Percentiles rank a stretch among this genome's conserved stretches.
These are phyloP conservation scores for Boletus vermiculosoides DNA, from an alignment of 768 basidiomycete species.

Conservation along the genomic window DNA sequence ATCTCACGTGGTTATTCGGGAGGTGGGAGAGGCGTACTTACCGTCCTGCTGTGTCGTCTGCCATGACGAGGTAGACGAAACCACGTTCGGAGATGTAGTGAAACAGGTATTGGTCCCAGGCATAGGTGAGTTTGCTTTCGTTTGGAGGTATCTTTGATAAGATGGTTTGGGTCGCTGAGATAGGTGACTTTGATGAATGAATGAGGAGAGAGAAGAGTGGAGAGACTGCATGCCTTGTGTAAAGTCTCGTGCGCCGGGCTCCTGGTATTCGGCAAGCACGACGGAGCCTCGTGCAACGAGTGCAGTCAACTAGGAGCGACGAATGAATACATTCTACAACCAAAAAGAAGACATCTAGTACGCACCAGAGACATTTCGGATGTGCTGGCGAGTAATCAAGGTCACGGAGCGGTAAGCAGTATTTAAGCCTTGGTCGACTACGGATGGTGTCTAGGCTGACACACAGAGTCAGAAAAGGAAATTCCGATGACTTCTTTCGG, in stretches of 20 bases:
- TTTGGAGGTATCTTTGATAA: constrained; percentile 94
- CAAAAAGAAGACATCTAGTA: background rate
- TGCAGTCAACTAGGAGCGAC: constrained; percentile 66
- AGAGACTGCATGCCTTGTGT: constrained; percentile 64
- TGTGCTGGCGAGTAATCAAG: background rate
- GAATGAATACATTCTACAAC: background rate
- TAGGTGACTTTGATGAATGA: constrained; percentile 1
- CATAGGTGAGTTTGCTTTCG: constrained; percentile 78
- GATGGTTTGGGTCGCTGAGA: constrained; percentile 78
- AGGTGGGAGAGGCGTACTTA: constrained; percentile 32
- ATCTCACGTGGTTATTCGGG: background rate
- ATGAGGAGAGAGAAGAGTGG: background rate
- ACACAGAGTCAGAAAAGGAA: constrained; percentile 12
- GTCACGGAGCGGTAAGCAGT: no score
- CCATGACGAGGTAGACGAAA: constrained; percentile 89
- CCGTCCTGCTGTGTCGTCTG: constrained; percentile 90
- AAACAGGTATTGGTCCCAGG: constrained; percentile 91
- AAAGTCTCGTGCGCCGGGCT: constrained; percentile 73
- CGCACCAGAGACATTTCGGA: constrained; percentile 29
- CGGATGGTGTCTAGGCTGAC: background rate
- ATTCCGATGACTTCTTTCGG: constrained; percentile 8
- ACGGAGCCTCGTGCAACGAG: constrained; percentile 74
- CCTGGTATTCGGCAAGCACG: constrained; percentile 86
- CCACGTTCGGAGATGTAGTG: constrained; percentile 92
- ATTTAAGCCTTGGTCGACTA: background rate